Evolutionary conservation across 805 yeast species (phyloP).

Genomic region (Millerago galiae): DNA sequence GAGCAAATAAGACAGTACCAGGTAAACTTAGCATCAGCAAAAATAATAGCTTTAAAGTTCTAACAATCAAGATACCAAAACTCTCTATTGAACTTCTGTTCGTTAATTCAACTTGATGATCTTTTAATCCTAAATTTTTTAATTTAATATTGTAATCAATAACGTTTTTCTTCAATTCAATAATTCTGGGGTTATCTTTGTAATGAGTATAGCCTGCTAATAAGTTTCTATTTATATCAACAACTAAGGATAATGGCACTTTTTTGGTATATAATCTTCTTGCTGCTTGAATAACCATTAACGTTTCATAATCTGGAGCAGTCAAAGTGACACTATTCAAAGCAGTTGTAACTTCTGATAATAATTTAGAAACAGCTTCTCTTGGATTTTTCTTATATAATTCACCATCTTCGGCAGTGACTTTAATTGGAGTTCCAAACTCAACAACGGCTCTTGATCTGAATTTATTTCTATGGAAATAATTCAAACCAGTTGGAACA

Average conservation of each 20-base stretch:
- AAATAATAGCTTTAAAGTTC: slow-evolving; percentile 46
- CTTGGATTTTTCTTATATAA: slow-evolving; percentile 62
- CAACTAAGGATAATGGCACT: slow-evolving; percentile 69
- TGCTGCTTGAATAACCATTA: slow-evolving; percentile 92
- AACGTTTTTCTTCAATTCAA: slow-evolving; percentile 55
- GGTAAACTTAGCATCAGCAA: slow-evolving; percentile 68
- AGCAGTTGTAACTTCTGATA: slow-evolving; percentile 69
- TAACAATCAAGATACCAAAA: slow-evolving; percentile 41
- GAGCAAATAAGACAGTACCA: slow-evolving; percentile 76
- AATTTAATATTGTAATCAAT: slow-evolving; percentile 61
- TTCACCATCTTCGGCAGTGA: slow-evolving; percentile 52
- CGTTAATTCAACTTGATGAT: slow-evolving; percentile 61
- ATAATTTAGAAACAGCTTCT: slow-evolving; percentile 65
- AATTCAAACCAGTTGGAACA: slow-evolving; percentile 94
- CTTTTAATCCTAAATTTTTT: slow-evolving; percentile 56
- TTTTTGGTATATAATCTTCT: slow-evolving; percentile 71
- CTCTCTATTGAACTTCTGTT: slow-evolving; percentile 43
- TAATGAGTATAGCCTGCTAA: slow-evolving; percentile 76
- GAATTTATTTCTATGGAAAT: slow-evolving; percentile 90
- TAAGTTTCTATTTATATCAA: slow-evolving; percentile 84
- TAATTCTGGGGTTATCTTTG: slow-evolving; percentile 66
- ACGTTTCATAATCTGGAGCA: slow-evolving; percentile 86
- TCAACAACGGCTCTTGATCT: slow-evolving; percentile 92
- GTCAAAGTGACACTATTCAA: slow-evolving; percentile 87
- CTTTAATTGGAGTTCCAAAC: slow-evolving; percentile 81